Conservation (phyloP, 208 protist species). For the Trypanosoma melophagium region DNA sequence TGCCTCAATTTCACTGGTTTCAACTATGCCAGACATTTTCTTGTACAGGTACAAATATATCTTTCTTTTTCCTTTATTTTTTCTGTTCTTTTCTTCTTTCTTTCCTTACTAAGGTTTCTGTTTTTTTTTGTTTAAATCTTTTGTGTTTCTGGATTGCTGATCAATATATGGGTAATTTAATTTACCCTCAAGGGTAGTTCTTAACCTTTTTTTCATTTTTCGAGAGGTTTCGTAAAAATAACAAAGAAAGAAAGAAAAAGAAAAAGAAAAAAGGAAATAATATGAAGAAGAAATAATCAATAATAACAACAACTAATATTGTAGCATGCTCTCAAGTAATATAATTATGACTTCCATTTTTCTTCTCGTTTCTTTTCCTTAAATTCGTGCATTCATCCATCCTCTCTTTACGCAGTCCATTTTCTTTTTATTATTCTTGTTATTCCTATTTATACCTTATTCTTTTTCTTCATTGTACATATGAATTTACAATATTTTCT, state of each 20-base stretch:
- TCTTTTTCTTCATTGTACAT: too few relatives aligned
- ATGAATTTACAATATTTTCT: too few relatives aligned
- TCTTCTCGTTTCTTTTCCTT: background rate
- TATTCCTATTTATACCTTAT: background rate
- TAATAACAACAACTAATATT: background rate
- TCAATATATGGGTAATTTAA: too few relatives aligned
- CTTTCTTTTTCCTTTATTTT: background rate
- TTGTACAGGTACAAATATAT: background rate
- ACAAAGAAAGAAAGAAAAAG: background rate
- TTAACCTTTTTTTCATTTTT: background rate
- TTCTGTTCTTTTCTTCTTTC: background rate
- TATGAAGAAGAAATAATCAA: background rate
- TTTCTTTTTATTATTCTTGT: background rate
- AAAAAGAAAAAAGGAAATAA: background rate
- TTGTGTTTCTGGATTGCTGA: too few relatives aligned
- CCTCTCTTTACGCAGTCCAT: background rate
- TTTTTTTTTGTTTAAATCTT: background rate
- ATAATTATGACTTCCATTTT: background rate
- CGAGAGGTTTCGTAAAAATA: background rate
- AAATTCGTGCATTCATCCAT: background rate
- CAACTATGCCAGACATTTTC: conserved; percentile 12
- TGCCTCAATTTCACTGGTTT: conserved; percentile 46
- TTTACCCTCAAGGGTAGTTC: too few relatives aligned
- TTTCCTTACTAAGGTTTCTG: background rate
- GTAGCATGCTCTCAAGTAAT: too few relatives aligned